Base-by-base conservation (phyloP, 805 yeast species). In the Saccharomycopsis synnaedendra region DNA sequence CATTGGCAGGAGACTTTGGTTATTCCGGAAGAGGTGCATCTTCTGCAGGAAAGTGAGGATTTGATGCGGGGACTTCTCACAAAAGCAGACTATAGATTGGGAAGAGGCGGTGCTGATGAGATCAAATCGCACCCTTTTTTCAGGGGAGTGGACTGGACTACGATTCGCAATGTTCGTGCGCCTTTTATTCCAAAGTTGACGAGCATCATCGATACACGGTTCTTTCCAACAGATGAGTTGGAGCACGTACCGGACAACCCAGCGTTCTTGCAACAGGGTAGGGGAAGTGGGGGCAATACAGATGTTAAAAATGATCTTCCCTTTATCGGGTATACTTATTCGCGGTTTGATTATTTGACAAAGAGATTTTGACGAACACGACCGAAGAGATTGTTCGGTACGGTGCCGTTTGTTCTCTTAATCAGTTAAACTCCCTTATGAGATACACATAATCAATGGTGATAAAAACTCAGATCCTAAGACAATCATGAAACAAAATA, bases 101-200 rank as follows among this genome's bases (percentile, higher is more conserved):
- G 76, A 3, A 61, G 73, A 41, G 69, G 70, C 3, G 76, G 76
- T 4, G 76, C 75, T 4, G 69, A 66, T 10, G 76, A 71, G 48
- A 69, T 71, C 55, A 71, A 71, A 54, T 65, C 60, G 47, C 76
- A 71, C 56, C 74, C 76, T 10, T 71, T 71, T 49, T 71, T 71
- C 61, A 59, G 74, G 37, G 76, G 76, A 3, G 76, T 71, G 35
- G 76, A 71, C 57, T 71, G 76, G 76, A 70, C 68, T 29, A 67
- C 70, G 3, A 70, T 71, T 32, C 56, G 75, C 40, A 63, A 65
- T 44, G 74, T 71, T 31, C 72, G 67, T 54, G 75, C 76, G 5
- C 76, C 76, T 27, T 71, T 71, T 49, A 68, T 71, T 41, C 75
- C 76, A 0, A 68, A 69, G 52, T 64, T 71, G 54, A 58, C 72